These are phyloP conservation scores for Paragyromitra xinjiangensis DNA, from an alignment of 495 filamentous ascomycete species.

Conservation along the genomic window DNA sequence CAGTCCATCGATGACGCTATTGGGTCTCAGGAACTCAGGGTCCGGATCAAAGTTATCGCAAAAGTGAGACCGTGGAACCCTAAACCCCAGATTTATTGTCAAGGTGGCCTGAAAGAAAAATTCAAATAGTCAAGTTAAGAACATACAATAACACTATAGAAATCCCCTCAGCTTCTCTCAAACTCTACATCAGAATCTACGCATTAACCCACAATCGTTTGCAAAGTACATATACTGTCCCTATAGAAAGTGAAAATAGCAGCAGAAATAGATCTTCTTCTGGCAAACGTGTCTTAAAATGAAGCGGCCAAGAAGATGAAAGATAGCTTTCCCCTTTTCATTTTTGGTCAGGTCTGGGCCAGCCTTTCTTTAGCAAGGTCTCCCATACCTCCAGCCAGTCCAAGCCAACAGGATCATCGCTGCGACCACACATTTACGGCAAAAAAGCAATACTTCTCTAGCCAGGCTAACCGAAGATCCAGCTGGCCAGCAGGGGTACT, in stretches of 20 bases:
- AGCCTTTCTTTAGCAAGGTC: constrained; percentile 29
- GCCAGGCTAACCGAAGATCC: constrained; percentile 20
- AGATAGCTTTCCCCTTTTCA: constrained; percentile 27
- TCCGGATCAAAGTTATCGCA: constrained; percentile 46
- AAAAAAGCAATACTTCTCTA: constrained; percentile 39
- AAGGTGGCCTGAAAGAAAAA: no score
- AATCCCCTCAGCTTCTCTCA: constrained; percentile 13
- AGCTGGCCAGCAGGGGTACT: not conserved
- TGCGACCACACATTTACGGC: constrained; percentile 38
- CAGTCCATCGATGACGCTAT: constrained; percentile 49
- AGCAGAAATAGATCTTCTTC: constrained; percentile 18
- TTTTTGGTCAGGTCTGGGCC: constrained; percentile 33
- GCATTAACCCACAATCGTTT: constrained; percentile 1
- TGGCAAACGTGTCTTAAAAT: constrained; percentile 48
- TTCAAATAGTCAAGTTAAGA: not conserved
- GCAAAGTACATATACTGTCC: not conserved
- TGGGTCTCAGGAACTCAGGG: constrained; percentile 43
- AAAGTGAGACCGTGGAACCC: constrained; percentile 56
- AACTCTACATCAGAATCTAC: not conserved
- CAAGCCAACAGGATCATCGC: constrained; percentile 41
- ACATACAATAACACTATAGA: not conserved
- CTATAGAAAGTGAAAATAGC: constrained; percentile 62
- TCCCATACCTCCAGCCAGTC: constrained; percentile 12
- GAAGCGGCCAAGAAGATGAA: constrained; percentile 31
- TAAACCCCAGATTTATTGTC: constrained; percentile 58